Percentiles rank a stretch among this genome's conserved stretches.
phyloP scores from a whole-genome alignment of 129 eudicot genomes.

The Flaveria trinervia region DNA sequence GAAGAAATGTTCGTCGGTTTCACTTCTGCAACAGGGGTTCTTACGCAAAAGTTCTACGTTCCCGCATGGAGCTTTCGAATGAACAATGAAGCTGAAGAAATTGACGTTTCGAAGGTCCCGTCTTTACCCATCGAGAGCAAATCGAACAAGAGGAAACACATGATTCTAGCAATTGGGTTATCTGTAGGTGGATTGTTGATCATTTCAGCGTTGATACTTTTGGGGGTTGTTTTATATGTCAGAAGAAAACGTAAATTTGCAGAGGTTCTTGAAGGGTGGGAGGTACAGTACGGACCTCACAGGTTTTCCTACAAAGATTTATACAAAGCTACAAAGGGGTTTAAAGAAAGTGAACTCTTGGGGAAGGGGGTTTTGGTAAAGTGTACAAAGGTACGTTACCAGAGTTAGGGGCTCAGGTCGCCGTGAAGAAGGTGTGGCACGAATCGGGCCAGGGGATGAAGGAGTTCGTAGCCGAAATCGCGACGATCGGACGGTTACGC shows the following conservation, averaged over 20 bases:
- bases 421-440: conserved; percentile 53
- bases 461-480: conserved; percentile 54
- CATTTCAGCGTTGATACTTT: not conserved
- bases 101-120: conserved; percentile 46
- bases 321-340: conserved; percentile 55
- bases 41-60: conserved; percentile 44
- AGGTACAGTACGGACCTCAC: conserved; percentile 49
- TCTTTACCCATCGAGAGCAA: conserved; percentile 32
- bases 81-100: conserved; percentile 45
- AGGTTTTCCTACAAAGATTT: conserved; percentile 47
- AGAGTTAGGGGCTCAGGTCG: conserved; percentile 31
- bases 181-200: conserved; percentile 28
- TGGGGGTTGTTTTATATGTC: conserved; percentile 16
- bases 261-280: conserved; percentile 57
- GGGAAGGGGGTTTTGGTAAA: conserved; percentile 59
- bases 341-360: conserved; percentile 41
- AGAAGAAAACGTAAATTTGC: conserved; percentile 38
- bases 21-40: conserved; percentile 53
- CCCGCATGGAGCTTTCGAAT: conserved; percentile 59
- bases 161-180: conserved; percentile 29
- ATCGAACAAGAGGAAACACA: conserved; percentile 15
- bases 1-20: conserved; percentile 61
- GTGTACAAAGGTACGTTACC: conserved; percentile 48
- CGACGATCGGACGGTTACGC: conserved; percentile 46
- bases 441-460: conserved; percentile 56